These are phyloP conservation scores for Bolboschoenoplectus hybrid DNA, from an alignment of 202 grass and related monocot genomes.

Conservation along the genomic window DNA sequence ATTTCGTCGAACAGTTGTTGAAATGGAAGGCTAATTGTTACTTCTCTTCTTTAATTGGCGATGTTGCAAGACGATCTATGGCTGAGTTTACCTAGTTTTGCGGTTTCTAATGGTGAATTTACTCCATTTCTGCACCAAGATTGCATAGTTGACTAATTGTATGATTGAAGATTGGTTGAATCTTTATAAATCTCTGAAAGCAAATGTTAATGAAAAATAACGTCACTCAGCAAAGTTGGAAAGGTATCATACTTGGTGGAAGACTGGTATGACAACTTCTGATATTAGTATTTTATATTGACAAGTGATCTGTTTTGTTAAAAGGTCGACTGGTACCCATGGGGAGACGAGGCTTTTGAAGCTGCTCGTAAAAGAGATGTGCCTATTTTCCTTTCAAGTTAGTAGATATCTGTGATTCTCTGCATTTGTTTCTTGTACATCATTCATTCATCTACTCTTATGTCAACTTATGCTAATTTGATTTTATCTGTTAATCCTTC, in stretches of 20 bases:
- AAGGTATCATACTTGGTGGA: background rate
- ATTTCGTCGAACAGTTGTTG: background rate
- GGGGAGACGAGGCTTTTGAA: conserved; percentile 92
- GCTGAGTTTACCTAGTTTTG: background rate
- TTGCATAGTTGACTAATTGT: conserved; percentile 2
- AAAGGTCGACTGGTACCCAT: conserved; percentile 97
- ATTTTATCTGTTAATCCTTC: background rate
- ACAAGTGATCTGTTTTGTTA: conserved; percentile 17
- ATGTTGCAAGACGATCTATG: background rate
- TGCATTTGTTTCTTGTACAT: background rate
- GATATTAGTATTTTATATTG: background rate
- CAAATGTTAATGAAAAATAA: background rate
- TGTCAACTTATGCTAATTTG: conserved; percentile 2
- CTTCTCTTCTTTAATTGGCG: background rate
- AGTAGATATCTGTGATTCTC: background rate
- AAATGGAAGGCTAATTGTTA: background rate
- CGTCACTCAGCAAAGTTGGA: background rate
- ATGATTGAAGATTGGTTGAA: background rate
- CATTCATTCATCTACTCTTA: background rate
- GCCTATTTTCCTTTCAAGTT: conserved; percentile 95
- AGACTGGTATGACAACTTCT: background rate
- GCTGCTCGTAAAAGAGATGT: conserved; percentile 72
- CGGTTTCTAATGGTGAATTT: background rate
- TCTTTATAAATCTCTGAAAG: background rate
- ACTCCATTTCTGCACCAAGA: background rate